Base-by-base conservation (phyloP, 2,329 filamentous ascomycete species). In the Aspergillus sergii region DNA sequence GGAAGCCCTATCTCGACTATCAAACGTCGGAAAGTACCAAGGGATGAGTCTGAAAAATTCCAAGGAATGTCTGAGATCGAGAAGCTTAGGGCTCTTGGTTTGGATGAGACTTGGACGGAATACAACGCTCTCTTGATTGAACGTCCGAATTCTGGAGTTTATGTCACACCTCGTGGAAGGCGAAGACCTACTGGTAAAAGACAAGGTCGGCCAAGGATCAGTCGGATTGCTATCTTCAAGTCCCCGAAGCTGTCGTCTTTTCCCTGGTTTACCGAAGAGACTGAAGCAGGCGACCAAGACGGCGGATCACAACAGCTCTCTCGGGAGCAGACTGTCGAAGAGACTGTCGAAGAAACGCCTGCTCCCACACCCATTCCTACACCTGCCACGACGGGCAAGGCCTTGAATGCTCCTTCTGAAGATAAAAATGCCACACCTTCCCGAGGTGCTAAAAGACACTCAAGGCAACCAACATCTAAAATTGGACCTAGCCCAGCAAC, bases 81-180 rank as follows among this genome's bases (percentile, higher is more conserved):
- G 58, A 76, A 68, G 46, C 70, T 80, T 2, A 74, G 78, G 61
- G 74, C 76, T 26, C 68, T 77, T 59, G 79, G 79, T 1, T 66
- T 79, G 63, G 78, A 80, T 62, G 76, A 79, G 57, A 73, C 71
- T 2, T 81, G 77, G 76, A 79, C 78, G 1, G 76, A 79, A 62
- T 80, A 80, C 61, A 78, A 69, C 36, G 70, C 76, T 28, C 61
- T 78, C 4, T 60, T 77, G 5, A 75, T 80, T 54, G 73, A 79
- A 32, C 76, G 76, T n/a, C 69, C 73, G 14, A 65, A 61, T 4
- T 71, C 77, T 14, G 80, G 81, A 11, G 71, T 81, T 12, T 81
- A 80, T 62, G 61, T 81, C 28, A 81, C 80, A 12, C 71, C 77
- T 4, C 69, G 68, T 45, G 79, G 79, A 21, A 76, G 73, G 60